Evolutionary conservation across 2,329 filamentous ascomycete genomes (phyloP), one percentile per base, ranked within the genome.

Genomic region (Ophiostoma pallidulum): DNA sequence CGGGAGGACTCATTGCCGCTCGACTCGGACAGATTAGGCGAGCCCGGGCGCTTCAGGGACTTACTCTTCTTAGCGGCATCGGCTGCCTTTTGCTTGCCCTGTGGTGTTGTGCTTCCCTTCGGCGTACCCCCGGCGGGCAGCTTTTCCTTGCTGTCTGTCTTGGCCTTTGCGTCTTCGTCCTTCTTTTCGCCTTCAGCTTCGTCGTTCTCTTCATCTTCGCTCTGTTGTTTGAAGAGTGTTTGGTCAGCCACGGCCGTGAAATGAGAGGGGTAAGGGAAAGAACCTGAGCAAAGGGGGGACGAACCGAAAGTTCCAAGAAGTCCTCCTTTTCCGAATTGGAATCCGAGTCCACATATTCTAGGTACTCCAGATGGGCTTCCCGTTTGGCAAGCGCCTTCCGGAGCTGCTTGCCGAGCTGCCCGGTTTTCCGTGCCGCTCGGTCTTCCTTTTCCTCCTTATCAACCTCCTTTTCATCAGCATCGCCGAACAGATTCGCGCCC

Each of bases 1-100:
- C 84, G 83, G 20, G 82, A 79, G 1, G 86, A 91, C 62, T 97
- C 91, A 57, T 90, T 94, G 45, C 88, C 91, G 62, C 88, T 94
- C 9, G 88, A 88, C 62, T 97, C 91, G 2, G 89, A 96, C 28
- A 86, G 74, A 54, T 90, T 84, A 3, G 90, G 88, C 14, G 89
- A 95, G 16, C 89, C 88, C 28, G 86, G 77, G 26, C 91, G 82
- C 68, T 96, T 96, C 45, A 91, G 75, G 28, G 72, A 74, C 59
- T 79, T 81, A 57, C 65, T 64, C 60, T 78, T 78, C 63, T 77
- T 78, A 6, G 66, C 59, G 10, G 70, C 64, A 28, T 75, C 67
- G 5, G 64, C 62, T 10, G 64, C 58, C 47, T 68, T 67, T 45
- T 67, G 69, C 59, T 75, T 77, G 43, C 67, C 68, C 26, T 71